Conservation (phyloP, 1,284 basidiomycete species). For the Leccinum angustisporum region DNA sequence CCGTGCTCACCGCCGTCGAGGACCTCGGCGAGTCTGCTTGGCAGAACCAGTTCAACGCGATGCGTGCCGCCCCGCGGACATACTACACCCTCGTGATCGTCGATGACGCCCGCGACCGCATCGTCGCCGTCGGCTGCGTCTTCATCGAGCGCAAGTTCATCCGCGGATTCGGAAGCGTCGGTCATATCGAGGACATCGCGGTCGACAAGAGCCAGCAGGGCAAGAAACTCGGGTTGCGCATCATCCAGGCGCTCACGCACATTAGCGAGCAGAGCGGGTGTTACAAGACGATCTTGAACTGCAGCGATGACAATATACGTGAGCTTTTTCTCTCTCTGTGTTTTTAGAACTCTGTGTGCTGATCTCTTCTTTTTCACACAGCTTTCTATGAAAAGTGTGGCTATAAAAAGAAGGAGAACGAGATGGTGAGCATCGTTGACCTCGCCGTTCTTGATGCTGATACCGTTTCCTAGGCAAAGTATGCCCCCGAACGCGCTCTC, state of each 20-base stretch:
- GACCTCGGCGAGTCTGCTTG: constrained; percentile 76
- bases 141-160: constrained; percentile 95
- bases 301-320: constrained; percentile 86
- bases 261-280: constrained; percentile 77
- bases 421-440: constrained; percentile 62
- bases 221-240: constrained; percentile 82
- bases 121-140: constrained; percentile 84
- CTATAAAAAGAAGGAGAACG: constrained; percentile 82
- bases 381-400: constrained; percentile 98
- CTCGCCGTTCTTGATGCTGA: constrained; percentile 6
- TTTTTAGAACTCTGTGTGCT: constrained; percentile 3
- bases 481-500: constrained; percentile 45
- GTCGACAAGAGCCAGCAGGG: constrained; percentile 88
- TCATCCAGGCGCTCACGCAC: constrained; percentile 83
- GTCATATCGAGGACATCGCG: constrained; percentile 97
- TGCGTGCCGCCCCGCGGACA: constrained; percentile 55
- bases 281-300: constrained; percentile 98
- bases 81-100: constrained; percentile 90
- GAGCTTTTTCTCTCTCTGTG: not conserved
- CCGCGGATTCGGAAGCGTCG: constrained; percentile 76
- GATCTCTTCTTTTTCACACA: constrained; percentile 34
- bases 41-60: constrained; percentile 62
- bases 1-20: constrained; percentile 76
- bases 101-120: constrained; percentile 68
- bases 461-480: constrained; percentile 45